Base-by-base conservation (phyloP, 192 early-diverging fungal species). In the Diversispora epigaea region DNA sequence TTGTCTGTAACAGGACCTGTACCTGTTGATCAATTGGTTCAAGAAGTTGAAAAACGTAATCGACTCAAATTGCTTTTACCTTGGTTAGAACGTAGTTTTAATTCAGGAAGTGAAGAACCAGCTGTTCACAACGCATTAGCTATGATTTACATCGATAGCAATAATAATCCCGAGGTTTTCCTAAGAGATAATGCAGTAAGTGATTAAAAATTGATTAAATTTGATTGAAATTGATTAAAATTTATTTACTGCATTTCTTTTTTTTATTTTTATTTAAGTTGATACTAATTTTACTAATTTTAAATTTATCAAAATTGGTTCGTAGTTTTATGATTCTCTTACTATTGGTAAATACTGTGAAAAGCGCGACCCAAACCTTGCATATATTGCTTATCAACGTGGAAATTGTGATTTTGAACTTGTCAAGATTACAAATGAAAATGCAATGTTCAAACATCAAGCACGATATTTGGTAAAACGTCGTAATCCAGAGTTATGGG, bases 111-210 rank as follows among this genome's bases (percentile, higher is more conserved):
- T 76, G 86, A 88, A 74, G 98, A 99, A 78, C 80, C 91, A 6
- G 91, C 91, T n/a, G 88, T 99, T 11, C 97, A 94, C 86, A 99
- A 99, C 77, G 96, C 98, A 11, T 82, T 99, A 55, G 98, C 95
- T 74, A 99, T 98, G 87, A 98, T 99, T 71, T 98, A 97, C 80
- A 98, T 99, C 77, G 98, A 99, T 81, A 98, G 93, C 82, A 99
- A 98, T 90, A 97, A 94, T 79, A 97, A 98, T 68, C 93, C 98
- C 11, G 98, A 99, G 79, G 86, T 89, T 63, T 99, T 99, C 89
- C 84, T 99, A 73, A 91, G 88, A 78, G 91, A 91, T 69, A 95
- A 95, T 77, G 83, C 87, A 63, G 84, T 91, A 73, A 64, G 77
- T 76, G 45, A 12, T 54, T 32, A 69, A 17, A 22, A 22, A 15